Percentiles rank a stretch among this genome's conserved stretches.
Evolutionary conservation across 768 basidiomycete species (phyloP).

Genomic region (Tricholoma sp.): DNA sequence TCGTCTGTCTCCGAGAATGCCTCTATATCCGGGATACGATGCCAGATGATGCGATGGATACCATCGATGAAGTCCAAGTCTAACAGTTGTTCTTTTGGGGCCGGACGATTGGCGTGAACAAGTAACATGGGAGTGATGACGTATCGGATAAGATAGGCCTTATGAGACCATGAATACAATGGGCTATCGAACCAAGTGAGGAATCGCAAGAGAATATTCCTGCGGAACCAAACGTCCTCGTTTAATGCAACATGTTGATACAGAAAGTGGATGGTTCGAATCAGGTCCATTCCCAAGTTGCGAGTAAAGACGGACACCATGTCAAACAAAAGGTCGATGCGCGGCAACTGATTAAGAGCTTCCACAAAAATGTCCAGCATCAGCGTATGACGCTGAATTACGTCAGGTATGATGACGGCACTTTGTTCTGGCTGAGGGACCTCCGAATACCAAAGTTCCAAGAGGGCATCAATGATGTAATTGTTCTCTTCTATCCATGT

Average conservation of each 20-base stretch:
- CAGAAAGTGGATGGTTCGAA: conserved; percentile 76
- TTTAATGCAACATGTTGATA: conserved; percentile 79
- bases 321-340: conserved; percentile 87
- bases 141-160: conserved; percentile 73
- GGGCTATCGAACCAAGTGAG: conserved; percentile 75
- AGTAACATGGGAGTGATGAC: conserved; percentile 85
- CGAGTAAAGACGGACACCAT: conserved; percentile 77
- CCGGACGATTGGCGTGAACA: conserved; percentile 58
- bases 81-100: conserved; percentile 55
- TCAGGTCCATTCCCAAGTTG: conserved; percentile 75
- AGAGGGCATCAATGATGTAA: conserved; percentile 63
- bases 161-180: conserved; percentile 64
- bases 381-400: conserved; percentile 55
- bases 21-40: conserved; percentile 45
- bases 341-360: conserved; percentile 61
- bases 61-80: conserved; percentile 65
- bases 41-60: conserved; percentile 77
- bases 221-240: conserved; percentile 61
- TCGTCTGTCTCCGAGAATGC: conserved; percentile 66
- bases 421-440: conserved; percentile 39
- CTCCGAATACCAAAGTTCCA: conserved; percentile 67
- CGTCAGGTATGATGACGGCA: conserved; percentile 40
- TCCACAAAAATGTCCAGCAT: conserved; percentile 76
- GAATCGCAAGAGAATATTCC: conserved; percentile 83
- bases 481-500: conserved; percentile 68